These are phyloP conservation scores for Acanthochlamys bracteata DNA, from an alignment of 106 monocot species.

Conservation along the genomic window DNA sequence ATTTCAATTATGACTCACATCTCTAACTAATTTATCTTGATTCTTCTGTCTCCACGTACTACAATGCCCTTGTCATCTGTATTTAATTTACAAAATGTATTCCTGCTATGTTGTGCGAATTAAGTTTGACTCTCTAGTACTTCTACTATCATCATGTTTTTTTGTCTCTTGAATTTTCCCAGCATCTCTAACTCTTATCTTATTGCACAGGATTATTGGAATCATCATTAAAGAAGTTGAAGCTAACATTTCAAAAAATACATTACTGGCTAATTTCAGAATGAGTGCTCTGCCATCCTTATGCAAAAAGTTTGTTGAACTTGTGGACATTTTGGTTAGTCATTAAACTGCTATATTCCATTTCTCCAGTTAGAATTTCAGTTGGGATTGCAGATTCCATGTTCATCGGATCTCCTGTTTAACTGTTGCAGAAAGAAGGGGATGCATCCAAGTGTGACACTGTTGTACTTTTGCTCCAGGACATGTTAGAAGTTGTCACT, in stretches of 20 bases:
- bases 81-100: too few species aligned
- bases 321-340: constrained; percentile 82
- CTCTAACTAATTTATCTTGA: too few species aligned
- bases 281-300: constrained; percentile 74
- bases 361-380: background rate
- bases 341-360: background rate
- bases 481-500: constrained; percentile 98
- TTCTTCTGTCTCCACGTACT: too few species aligned
- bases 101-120: too few species aligned
- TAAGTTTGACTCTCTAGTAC: too few species aligned
- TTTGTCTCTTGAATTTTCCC: too few species aligned
- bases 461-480: constrained; percentile 85
- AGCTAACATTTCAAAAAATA: constrained; percentile 59
- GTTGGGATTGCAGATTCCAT: background rate
- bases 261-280: constrained; percentile 87
- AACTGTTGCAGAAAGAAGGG: constrained; percentile 62
- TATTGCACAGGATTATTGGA: constrained; percentile 58
- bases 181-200: background rate
- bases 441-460: constrained; percentile 69
- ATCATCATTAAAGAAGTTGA: constrained; percentile 94
- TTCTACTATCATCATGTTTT: too few species aligned
- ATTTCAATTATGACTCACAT: too few species aligned
- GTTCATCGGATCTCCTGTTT: background rate
- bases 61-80: too few species aligned
- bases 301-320: constrained; percentile 84